Conservation (phyloP, 345 rosid species). For the Eucalyptus marginata region DNA sequence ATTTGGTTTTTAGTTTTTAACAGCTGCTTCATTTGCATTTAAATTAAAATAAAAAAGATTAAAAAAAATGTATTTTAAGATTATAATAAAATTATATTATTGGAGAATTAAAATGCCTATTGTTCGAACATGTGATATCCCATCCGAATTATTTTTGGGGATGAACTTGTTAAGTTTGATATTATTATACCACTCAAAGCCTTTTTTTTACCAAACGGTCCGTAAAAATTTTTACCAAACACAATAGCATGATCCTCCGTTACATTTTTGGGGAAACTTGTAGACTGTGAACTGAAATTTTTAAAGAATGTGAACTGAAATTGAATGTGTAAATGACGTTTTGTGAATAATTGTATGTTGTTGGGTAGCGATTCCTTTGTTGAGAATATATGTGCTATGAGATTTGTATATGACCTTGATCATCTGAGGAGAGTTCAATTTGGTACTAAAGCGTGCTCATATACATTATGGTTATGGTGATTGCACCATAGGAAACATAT, state of each 20-base stretch:
- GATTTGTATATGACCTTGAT: background rate
- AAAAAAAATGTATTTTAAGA: background rate
- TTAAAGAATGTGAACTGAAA: rapidly evolving
- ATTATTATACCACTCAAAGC: too few species aligned
- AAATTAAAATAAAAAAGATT: background rate
- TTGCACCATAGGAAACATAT: background rate
- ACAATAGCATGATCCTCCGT: rapidly evolving
- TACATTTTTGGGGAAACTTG: too few species aligned
- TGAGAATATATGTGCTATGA: background rate
- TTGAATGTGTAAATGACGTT: background rate
- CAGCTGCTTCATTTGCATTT: background rate
- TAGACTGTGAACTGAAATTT: rapidly evolving
- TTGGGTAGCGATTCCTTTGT: background rate
- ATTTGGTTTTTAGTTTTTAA: background rate
- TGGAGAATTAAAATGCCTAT: background rate
- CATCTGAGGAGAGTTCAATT: background rate
- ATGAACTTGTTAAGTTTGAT: background rate
- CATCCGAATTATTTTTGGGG: background rate
- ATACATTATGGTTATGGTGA: background rate
- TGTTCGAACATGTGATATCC: background rate
- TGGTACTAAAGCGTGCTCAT: rapidly evolving
- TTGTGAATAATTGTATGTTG: rapidly evolving
- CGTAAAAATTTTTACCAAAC: too few species aligned
- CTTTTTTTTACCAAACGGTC: background rate
- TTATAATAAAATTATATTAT: background rate